phyloP scores from a whole-genome alignment of 176 grass and related monocot genomes.

The Themeda triandra region DNA sequence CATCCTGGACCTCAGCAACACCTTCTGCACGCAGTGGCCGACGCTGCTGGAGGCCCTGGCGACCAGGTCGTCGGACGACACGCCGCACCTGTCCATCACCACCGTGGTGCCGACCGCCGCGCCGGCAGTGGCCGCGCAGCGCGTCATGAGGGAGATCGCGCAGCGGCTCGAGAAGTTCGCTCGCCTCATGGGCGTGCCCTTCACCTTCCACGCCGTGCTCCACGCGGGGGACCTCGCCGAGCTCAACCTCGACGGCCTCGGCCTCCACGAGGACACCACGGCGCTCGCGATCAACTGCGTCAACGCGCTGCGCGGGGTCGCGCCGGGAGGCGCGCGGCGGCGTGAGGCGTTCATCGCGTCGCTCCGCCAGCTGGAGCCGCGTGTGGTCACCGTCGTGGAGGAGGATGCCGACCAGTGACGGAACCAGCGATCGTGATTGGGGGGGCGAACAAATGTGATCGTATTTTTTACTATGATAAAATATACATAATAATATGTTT shows the following conservation, averaged over 20 bases:
- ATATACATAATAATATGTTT: too few relatives aligned
- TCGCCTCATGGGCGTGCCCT: slow-evolving; percentile 89
- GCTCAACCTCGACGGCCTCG: slow-evolving; percentile 66
- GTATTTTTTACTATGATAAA: too few relatives aligned
- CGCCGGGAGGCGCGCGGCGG: too few relatives aligned
- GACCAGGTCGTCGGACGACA: slow-evolving; percentile 80
- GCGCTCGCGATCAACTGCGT: slow-evolving; percentile 68
- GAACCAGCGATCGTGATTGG: too few relatives aligned
- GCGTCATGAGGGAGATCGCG: slow-evolving; percentile 79
- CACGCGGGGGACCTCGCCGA: slow-evolving; percentile 61
- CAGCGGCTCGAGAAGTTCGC: slow-evolving; percentile 92
- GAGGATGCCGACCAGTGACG: too few relatives aligned
- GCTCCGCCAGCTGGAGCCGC: slow-evolving; percentile 55
- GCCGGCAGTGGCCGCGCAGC: slow-evolving; percentile 49
- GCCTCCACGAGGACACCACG: slow-evolving; percentile 36
- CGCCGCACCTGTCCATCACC: slow-evolving; percentile 83
- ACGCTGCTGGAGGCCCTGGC: slow-evolving; percentile 87
- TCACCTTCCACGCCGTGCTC: slow-evolving; percentile 73
- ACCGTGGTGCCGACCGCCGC: slow-evolving; percentile 50
- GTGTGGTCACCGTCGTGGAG: slow-evolving; percentile 81
- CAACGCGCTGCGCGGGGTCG: slow-evolving; percentile 66
- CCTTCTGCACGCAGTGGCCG: slow-evolving; percentile 99
- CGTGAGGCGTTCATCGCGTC: slow-evolving; percentile 52
- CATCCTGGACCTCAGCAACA: slow-evolving; percentile 93
- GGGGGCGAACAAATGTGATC: too few relatives aligned